Conservation (phyloP, 768 basidiomycete genomes). For the Hericium coralloides region DNA sequence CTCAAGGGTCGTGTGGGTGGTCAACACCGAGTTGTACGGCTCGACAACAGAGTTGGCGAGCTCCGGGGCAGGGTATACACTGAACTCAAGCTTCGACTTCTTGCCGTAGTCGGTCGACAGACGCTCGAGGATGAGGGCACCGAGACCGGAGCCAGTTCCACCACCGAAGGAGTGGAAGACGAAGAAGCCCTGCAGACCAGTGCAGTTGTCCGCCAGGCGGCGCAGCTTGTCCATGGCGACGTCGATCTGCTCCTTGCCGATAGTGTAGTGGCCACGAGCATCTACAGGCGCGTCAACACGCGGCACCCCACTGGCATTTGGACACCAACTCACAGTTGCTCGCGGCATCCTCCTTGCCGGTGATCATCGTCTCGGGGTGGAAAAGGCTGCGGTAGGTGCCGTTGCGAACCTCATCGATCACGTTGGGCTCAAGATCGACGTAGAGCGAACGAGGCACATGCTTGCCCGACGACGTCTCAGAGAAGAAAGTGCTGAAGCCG, state of each 20-base stretch:
- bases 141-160: conserved; percentile 98
- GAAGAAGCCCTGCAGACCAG: conserved; percentile 98
- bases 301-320: neutral
- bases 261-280: conserved; percentile 97
- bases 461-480: conserved; percentile 93
- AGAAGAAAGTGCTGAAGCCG: conserved; percentile 99
- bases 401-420: conserved; percentile 94
- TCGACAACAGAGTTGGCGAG: conserved; percentile 96
- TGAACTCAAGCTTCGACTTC: conserved; percentile 98
- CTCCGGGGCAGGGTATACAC: conserved; percentile 93
- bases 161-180: conserved; percentile 99
- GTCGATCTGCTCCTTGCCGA: conserved; percentile 98
- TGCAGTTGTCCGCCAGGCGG: conserved; percentile 95
- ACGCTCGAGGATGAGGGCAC: conserved; percentile 93
- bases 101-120: conserved; percentile 99
- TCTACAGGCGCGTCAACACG: conserved; percentile 38
- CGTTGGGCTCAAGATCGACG: conserved; percentile 95
- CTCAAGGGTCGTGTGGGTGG: conserved; percentile 97
- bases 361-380: conserved; percentile 98
- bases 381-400: conserved; percentile 95
- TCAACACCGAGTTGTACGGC: conserved; percentile 96
- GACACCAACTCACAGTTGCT: conserved; percentile 75
- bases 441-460: conserved; percentile 97
- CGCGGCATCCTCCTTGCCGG: conserved; percentile 98
- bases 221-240: conserved; percentile 95